These are phyloP conservation scores for Yamadazyma dushanensis DNA, from an alignment of 1,139 yeast genomes.

Conservation along the genomic window DNA sequence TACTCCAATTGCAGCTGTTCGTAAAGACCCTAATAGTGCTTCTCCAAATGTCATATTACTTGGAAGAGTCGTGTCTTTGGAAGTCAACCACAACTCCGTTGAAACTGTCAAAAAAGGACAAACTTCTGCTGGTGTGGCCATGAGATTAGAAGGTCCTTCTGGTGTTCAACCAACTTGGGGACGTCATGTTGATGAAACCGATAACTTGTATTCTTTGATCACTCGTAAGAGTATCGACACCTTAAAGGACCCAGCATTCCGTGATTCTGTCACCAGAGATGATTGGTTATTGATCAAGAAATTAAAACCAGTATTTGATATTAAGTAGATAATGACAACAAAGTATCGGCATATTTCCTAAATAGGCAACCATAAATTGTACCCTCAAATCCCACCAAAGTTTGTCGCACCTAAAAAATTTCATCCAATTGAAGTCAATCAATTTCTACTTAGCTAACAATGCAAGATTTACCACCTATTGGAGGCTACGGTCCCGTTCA, in stretches of 20 bases:
- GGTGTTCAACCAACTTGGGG: slow-evolving; percentile 98
- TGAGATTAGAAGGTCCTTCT: slow-evolving; percentile 92
- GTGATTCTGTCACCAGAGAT: slow-evolving; percentile 89
- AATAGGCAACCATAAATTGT: no score
- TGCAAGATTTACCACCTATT: slow-evolving; percentile 86
- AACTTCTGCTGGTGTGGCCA: slow-evolving; percentile 97
- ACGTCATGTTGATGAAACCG: slow-evolving; percentile 95
- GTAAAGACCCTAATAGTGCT: slow-evolving; percentile 81
- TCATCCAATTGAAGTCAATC: slow-evolving; percentile 17
- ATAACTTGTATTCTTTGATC: slow-evolving; percentile 82
- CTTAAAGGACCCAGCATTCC: slow-evolving; percentile 96
- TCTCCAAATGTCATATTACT: slow-evolving; percentile 69
- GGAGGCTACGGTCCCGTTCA: slow-evolving; percentile 87
- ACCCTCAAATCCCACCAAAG: no score
- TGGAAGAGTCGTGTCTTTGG: slow-evolving; percentile 86
- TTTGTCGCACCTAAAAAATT: slow-evolving; percentile 11
- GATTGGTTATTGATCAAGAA: slow-evolving; percentile 93
- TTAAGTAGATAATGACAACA: slow-evolving; percentile 42
- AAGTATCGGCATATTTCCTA: background rate
- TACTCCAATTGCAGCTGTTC: slow-evolving; percentile 94
- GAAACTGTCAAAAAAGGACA: slow-evolving; percentile 88
- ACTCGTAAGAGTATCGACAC: slow-evolving; percentile 90
- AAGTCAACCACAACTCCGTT: slow-evolving; percentile 87
- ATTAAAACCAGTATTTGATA: slow-evolving; percentile 83
- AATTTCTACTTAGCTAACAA: slow-evolving; percentile 16